phyloP scores from a whole-genome alignment of 257 asterid species.

The Solanum phureja region DNA sequence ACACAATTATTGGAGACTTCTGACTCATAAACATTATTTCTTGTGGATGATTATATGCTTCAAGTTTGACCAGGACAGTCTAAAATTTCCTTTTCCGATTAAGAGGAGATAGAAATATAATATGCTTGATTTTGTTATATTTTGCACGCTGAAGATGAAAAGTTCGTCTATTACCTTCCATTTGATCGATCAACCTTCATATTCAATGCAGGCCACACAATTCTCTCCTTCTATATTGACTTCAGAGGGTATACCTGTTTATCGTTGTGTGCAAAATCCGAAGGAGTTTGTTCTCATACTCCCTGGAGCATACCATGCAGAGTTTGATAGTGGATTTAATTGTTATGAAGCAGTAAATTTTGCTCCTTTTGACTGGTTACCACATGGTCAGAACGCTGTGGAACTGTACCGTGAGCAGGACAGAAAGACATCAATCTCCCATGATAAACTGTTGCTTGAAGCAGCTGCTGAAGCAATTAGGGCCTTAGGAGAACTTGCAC shows the following conservation, averaged over 20 bases:
- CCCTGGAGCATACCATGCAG: slow-evolving; percentile 73
- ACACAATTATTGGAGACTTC: neutral
- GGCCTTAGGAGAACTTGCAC: slow-evolving; percentile 34
- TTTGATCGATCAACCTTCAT: slow-evolving; percentile 1
- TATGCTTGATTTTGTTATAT: neutral
- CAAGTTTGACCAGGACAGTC: neutral
- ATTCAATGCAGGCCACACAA: slow-evolving; percentile 47
- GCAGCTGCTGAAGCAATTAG: slow-evolving; percentile 58
- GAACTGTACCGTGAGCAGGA: slow-evolving; percentile 45
- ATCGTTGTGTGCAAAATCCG: slow-evolving; percentile 64
- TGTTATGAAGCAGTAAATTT: slow-evolving; percentile 60
- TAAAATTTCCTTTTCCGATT: neutral
- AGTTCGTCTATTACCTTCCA: neutral
- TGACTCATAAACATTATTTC: neutral
- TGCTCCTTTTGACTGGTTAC: slow-evolving; percentile 86
- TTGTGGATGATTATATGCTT: neutral
- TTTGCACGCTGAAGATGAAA: neutral
- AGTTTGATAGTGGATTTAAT: slow-evolving; percentile 67
- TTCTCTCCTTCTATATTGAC: slow-evolving; percentile 52
- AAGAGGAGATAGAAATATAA: neutral
- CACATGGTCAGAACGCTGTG: slow-evolving; percentile 51
- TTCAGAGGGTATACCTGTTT: slow-evolving; percentile 70
- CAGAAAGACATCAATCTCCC: slow-evolving; percentile 54
- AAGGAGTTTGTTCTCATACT: slow-evolving; percentile 52
- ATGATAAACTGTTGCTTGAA: slow-evolving; percentile 55